Evolutionary conservation across 345 rosid genomes (phyloP).

Genomic region (Moricandia moricandioides): DNA sequence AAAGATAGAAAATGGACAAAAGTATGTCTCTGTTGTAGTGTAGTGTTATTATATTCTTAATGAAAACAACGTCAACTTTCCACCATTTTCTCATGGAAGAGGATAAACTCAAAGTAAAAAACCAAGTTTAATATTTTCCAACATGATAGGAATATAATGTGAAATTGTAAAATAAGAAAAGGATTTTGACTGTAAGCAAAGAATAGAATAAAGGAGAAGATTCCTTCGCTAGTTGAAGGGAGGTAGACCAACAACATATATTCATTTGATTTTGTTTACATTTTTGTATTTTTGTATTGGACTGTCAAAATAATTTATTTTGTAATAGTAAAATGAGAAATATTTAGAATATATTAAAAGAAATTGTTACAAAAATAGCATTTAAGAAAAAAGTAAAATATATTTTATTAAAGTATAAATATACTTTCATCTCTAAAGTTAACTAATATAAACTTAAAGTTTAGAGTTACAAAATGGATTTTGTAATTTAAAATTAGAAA

Average conservation of each 20-base stretch:
- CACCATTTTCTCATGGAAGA: constrained; percentile 5
- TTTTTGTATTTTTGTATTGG: background rate
- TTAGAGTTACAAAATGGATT: too few relatives aligned
- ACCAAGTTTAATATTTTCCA: background rate
- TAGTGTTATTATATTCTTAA: background rate
- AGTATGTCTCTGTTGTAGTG: constrained; percentile 14
- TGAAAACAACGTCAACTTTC: constrained; percentile 16
- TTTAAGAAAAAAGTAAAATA: too few relatives aligned
- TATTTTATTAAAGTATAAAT: too few relatives aligned
- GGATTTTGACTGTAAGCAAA: background rate
- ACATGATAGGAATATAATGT: background rate
- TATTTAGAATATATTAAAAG: too few relatives aligned
- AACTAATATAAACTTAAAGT: too few relatives aligned
- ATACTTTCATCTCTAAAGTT: too few relatives aligned
- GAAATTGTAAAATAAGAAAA: background rate
- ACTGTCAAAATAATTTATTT: background rate
- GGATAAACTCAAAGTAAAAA: constrained; percentile 12
- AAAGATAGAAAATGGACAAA: background rate
- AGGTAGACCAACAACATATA: constrained; percentile 11
- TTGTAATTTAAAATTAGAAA: too few relatives aligned
- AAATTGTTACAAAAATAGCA: too few relatives aligned
- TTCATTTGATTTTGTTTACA: background rate
- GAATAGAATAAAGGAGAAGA: constrained; percentile 1
- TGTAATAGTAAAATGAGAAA: too few relatives aligned
- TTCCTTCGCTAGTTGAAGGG: constrained; percentile 24